A percentile compares a stretch with the other conserved stretches of the same genome.
These are phyloP conservation scores for Russula sp. DNA, from an alignment of 768 basidiomycete genomes.

Conservation along the genomic window DNA sequence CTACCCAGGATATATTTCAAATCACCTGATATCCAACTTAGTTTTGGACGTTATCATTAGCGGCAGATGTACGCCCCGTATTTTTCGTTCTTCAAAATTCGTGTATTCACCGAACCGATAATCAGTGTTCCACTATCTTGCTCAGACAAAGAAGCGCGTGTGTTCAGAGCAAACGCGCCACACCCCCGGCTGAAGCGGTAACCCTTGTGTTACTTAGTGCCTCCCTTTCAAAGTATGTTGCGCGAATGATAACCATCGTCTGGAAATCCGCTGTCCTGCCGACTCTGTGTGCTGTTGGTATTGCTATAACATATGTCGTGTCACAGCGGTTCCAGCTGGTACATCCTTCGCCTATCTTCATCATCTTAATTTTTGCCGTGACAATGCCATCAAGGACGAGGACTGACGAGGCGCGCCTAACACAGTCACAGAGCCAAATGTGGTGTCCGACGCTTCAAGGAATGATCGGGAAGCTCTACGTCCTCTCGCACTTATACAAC, in stretches of 20 bases:
- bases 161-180: background rate
- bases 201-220: background rate
- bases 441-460: constrained; percentile 9
- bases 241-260: background rate
- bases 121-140: constrained; percentile 5
- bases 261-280: constrained; percentile 14
- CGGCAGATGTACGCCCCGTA: background rate
- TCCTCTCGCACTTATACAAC: constrained; percentile 9
- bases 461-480: constrained; percentile 5
- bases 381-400: background rate
- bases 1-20: background rate
- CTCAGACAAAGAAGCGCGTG: background rate
- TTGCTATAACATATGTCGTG: background rate
- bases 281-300: background rate
- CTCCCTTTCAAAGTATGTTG: background rate
- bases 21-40: background rate
- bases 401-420: background rate
- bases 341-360: background rate
- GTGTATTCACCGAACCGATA: background rate
- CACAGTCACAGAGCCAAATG: background rate
- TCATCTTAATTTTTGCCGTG: too few relatives aligned
- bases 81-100: background rate
- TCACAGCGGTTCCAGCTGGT: background rate
- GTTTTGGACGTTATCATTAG: constrained; percentile 3
- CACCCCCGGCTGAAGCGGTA: background rate